These are phyloP conservation scores for Rhododendron griersonianum DNA, from an alignment of 148 eudicot genomes.

Conservation along the genomic window DNA sequence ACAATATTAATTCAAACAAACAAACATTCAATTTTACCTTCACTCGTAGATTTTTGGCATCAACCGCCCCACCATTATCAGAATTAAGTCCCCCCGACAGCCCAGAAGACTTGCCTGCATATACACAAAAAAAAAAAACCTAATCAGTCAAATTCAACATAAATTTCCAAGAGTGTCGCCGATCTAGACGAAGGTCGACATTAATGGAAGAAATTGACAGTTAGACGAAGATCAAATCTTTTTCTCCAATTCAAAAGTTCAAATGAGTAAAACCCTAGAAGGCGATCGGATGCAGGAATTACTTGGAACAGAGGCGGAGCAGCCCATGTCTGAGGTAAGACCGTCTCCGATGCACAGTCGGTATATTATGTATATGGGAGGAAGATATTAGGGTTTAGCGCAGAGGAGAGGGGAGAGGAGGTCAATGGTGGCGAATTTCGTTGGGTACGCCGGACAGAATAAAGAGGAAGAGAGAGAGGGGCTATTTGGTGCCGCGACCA, in stretches of 20 bases:
- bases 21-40: slow-evolving; percentile 37
- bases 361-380: too few species aligned
- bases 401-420: neutral
- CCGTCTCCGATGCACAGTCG: neutral
- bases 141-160: slow-evolving; percentile 3
- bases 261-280: slow-evolving; percentile 12
- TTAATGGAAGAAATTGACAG: neutral
- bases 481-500: too few species aligned
- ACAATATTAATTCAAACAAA: neutral
- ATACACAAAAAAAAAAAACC: neutral
- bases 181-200: neutral
- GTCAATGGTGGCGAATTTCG: too few species aligned
- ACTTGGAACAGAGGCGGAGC: slow-evolving; percentile 49
- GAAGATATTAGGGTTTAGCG: neutral
- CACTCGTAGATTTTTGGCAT: slow-evolving; percentile 63
- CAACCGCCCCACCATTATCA: slow-evolving; percentile 30
- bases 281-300: neutral
- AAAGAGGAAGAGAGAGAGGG: neutral
- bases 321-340: slow-evolving; percentile 28
- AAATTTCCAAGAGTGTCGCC: neutral
- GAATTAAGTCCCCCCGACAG: slow-evolving; percentile 45
- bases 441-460: too few species aligned
- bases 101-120: slow-evolving; percentile 49
- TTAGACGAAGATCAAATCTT: neutral
- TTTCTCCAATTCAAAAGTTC: neutral